Percentiles rank a stretch among this genome's conserved stretches.
phyloP scores from a whole-genome alignment of 2,329 filamentous ascomycete genomes.

The Aureobasidium melanogenum region DNA sequence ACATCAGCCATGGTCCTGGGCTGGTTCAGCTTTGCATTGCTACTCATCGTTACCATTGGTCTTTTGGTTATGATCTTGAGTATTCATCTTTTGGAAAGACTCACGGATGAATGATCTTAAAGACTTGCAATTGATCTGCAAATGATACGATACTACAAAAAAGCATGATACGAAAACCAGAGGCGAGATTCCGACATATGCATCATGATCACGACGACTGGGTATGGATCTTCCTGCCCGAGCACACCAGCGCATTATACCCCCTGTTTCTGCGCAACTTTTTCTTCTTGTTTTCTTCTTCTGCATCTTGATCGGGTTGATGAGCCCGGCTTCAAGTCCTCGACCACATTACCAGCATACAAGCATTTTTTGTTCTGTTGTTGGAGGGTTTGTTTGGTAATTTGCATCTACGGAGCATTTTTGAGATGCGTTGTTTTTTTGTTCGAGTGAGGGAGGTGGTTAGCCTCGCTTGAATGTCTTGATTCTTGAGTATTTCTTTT shows the following conservation, averaged over 20 bases:
- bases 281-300: background rate
- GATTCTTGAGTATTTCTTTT: background rate
- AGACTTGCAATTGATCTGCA: background rate
- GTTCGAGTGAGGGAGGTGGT: background rate
- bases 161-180: background rate
- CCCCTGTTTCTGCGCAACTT: background rate
- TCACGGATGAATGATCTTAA: constrained; percentile 31
- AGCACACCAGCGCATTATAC: background rate
- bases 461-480: background rate
- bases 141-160: background rate
- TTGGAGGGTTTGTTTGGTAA: background rate
- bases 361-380: background rate
- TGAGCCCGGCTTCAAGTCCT: background rate
- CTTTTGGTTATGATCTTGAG: constrained; percentile 94
- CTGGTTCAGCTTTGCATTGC: constrained; percentile 89
- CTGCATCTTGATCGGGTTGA: background rate
- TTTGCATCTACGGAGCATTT: constrained; percentile 4
- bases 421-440: background rate
- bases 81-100: constrained; percentile 66
- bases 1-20: constrained; percentile 92
- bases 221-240: background rate
- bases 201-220: background rate
- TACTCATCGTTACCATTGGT: constrained; percentile 94
- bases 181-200: background rate
- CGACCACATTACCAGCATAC: background rate